Conservation (phyloP, 345 rosid species). For the Citrus maxima region DNA sequence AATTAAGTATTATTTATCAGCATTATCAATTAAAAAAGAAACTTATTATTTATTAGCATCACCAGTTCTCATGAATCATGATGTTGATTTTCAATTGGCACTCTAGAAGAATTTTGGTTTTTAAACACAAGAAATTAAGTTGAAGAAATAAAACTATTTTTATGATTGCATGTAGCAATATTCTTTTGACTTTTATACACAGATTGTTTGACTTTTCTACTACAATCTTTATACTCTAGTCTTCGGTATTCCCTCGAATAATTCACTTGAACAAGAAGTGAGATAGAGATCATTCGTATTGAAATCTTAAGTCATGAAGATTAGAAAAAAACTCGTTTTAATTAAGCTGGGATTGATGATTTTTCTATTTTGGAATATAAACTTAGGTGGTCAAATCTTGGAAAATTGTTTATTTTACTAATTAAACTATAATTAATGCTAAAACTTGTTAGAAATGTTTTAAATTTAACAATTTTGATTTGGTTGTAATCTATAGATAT, state of each 20-base stretch:
- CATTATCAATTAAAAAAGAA: too few relatives aligned
- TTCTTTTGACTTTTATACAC: neutral
- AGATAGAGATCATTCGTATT: neutral
- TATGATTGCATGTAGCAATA: too few relatives aligned
- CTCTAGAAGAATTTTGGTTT: too few relatives aligned
- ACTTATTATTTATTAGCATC: too few relatives aligned
- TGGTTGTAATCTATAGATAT: neutral
- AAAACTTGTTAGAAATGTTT: neutral
- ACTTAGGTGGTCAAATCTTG: neutral
- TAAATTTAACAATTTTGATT: neutral
- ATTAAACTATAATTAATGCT: neutral
- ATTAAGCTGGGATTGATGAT: neutral
- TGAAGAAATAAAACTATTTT: too few relatives aligned
- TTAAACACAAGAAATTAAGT: too few relatives aligned
- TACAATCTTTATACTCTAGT: neutral
- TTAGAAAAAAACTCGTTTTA: neutral
- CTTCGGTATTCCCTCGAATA: neutral
- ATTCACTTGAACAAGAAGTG: neutral
- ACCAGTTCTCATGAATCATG: too few relatives aligned
- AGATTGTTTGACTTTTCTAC: neutral
- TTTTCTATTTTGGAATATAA: neutral
- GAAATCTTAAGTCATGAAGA: neutral
- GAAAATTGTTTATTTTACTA: neutral
- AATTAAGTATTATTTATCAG: too few relatives aligned
- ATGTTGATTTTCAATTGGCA: too few relatives aligned